A percentile compares a stretch with the other conserved stretches of the same genome.
These are phyloP conservation scores for Bipolaris sorokiniana DNA, from an alignment of 2,329 filamentous ascomycete genomes.

Conservation along the genomic window DNA sequence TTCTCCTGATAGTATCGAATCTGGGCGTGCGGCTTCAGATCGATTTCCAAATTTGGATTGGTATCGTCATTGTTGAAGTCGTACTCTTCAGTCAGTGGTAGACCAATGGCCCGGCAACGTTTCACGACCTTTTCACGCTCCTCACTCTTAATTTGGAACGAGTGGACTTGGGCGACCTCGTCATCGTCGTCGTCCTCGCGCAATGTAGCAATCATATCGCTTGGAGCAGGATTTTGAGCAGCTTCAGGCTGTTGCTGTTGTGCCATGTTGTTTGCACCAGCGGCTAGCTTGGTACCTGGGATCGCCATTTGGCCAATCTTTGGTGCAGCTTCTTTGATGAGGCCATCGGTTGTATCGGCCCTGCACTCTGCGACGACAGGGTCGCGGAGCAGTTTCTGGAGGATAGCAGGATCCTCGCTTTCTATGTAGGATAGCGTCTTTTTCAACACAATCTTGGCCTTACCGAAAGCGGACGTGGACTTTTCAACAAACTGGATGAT, in stretches of 20 bases:
- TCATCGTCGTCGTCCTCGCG: constrained; percentile 80
- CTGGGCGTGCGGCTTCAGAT: constrained; percentile 84
- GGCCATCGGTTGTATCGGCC: constrained; percentile 72
- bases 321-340: constrained; percentile 81
- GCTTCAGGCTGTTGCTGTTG: constrained; percentile 44
- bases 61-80: constrained; percentile 91
- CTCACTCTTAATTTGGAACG: constrained; percentile 85
- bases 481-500: constrained; percentile 80
- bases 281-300: constrained; percentile 91
- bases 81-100: constrained; percentile 93
- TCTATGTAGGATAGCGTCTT: constrained; percentile 95
- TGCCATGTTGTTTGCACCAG: constrained; percentile 75
- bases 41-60: constrained; percentile 92
- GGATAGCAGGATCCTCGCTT: constrained; percentile 82
- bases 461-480: constrained; percentile 90
- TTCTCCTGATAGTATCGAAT: constrained; percentile 97
- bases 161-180: constrained; percentile 84
- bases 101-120: constrained; percentile 83
- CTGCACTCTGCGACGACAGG: constrained; percentile 79
- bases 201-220: constrained; percentile 71
- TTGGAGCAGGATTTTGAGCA: constrained; percentile 43
- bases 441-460: constrained; percentile 92
- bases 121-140: constrained; percentile 87
- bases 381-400: constrained; percentile 87
- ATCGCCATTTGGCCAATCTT: constrained; percentile 90